A percentile compares a stretch with the other conserved stretches of the same genome.
phyloP scores from a whole-genome alignment of 2,329 filamentous ascomycete species.

The Pestalotiopsis sp. region DNA sequence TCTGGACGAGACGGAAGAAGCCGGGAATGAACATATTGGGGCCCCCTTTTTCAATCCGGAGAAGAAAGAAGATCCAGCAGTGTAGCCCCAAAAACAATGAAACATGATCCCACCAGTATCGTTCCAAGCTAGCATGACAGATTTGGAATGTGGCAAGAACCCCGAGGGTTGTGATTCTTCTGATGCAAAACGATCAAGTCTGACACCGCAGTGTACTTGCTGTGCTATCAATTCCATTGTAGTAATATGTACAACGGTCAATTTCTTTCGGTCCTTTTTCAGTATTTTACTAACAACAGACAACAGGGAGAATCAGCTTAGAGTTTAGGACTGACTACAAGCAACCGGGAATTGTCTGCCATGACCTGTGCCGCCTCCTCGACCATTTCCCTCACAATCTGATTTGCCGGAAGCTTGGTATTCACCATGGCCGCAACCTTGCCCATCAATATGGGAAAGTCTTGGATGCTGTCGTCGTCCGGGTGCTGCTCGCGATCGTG shows the following conservation, averaged over 20 bases:
- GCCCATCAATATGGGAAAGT: background rate
- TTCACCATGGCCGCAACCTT: background rate
- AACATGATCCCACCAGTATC: background rate
- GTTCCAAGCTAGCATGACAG: background rate
- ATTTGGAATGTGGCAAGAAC: background rate
- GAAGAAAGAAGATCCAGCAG: background rate
- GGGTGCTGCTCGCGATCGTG: conserved; percentile 24
- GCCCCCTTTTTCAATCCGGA: background rate
- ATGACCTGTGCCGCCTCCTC: background rate
- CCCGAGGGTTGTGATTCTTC: background rate
- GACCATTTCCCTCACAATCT: background rate
- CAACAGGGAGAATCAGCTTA: background rate
- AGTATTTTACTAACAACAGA: no score
- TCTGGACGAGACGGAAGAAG: background rate
- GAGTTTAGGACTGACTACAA: background rate
- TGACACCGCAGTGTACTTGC: no score
- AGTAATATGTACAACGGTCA: no score
- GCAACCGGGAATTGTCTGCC: background rate
- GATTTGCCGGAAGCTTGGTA: background rate
- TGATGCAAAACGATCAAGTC: no score
- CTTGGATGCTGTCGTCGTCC: background rate
- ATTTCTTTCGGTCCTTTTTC: no score
- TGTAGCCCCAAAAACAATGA: background rate
- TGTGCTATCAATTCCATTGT: no score
- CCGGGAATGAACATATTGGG: background rate